Conservation (phyloP, 192 early-diverging fungal genomes). For the Coemansia sp. region DNA sequence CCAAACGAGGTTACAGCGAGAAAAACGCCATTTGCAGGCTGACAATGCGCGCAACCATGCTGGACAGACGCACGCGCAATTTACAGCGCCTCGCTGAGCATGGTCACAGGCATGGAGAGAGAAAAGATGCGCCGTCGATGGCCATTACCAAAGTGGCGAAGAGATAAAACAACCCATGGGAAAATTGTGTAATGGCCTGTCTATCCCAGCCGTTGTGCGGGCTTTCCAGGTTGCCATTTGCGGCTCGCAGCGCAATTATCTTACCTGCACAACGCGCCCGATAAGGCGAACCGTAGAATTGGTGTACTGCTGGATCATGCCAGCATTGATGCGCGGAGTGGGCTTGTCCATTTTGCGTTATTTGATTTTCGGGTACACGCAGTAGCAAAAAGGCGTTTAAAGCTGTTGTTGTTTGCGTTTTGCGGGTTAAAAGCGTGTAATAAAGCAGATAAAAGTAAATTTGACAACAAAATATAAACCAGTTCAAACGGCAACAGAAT, state of each 20-base stretch:
- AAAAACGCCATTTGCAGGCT: neutral
- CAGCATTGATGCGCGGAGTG: conserved; percentile 61
- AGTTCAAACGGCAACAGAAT: neutral
- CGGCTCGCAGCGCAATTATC: conserved; percentile 12
- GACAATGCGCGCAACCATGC: neutral
- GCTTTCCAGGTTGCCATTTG: conserved; percentile 3
- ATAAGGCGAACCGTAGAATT: conserved; percentile 56
- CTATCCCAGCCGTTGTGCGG: neutral
- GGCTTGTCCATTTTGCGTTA: conserved; percentile 51
- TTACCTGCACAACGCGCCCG: conserved; percentile 58
- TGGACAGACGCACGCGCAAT: neutral
- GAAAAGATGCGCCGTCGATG: neutral
- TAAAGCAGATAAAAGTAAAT: conserved; percentile 9
- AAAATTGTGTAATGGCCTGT: neutral
- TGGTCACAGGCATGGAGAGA: neutral
- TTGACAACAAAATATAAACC: conserved; percentile 1
- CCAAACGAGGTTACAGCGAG: neutral
- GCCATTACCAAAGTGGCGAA: conserved; percentile 1
- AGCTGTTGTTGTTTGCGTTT: conserved; percentile 8
- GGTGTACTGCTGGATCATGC: conserved; percentile 54
- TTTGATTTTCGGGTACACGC: conserved; percentile 6
- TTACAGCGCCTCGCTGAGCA: no score
- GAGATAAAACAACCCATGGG: neutral
- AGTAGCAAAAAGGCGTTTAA: neutral
- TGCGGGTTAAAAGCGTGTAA: neutral